phyloP scores from a whole-genome alignment of 1,284 basidiomycete species.

The Cryptococcus floricola region DNA sequence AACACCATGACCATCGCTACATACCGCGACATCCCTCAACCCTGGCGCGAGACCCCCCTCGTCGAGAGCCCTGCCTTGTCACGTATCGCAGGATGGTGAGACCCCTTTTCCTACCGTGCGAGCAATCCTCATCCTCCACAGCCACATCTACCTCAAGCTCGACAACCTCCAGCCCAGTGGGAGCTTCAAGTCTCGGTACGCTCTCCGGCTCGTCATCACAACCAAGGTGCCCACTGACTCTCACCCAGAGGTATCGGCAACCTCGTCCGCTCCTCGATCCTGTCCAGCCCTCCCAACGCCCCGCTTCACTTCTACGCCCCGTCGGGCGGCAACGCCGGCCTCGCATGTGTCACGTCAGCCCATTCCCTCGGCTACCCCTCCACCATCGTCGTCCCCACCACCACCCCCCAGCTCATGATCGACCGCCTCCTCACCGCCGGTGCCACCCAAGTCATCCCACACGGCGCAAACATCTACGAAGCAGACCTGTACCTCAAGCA shows the following conservation, averaged over 20 bases:
- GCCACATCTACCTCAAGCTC: constrained; percentile 24
- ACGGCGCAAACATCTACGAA: constrained; percentile 19
- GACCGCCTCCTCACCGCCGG: constrained; percentile 18
- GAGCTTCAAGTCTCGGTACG: constrained; percentile 29
- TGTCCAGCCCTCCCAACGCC: constrained; percentile 3
- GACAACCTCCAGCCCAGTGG: constrained; percentile 27
- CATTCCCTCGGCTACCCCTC: constrained; percentile 17
- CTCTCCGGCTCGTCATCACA: background rate
- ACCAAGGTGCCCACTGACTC: background rate
- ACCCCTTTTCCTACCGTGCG: background rate
- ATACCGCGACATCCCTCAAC: background rate
- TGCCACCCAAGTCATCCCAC: constrained; percentile 17
- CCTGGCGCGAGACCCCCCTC: constrained; percentile 26
- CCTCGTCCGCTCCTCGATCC: constrained; percentile 9
- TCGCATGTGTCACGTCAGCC: constrained; percentile 22
- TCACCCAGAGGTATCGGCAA: constrained; percentile 23
- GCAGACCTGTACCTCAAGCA: constrained; percentile 19
- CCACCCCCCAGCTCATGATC: constrained; percentile 23
- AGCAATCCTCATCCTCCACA: background rate
- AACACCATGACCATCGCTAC: background rate
- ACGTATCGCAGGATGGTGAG: constrained; percentile 25
- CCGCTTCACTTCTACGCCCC: constrained; percentile 24
- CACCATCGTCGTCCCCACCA: constrained; percentile 21
- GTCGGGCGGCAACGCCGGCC: constrained; percentile 28
- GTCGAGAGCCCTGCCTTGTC: constrained; percentile 18